Evolutionary conservation across 2,329 filamentous ascomycete genomes (phyloP).

Genomic region (Phialocephala sp.): DNA sequence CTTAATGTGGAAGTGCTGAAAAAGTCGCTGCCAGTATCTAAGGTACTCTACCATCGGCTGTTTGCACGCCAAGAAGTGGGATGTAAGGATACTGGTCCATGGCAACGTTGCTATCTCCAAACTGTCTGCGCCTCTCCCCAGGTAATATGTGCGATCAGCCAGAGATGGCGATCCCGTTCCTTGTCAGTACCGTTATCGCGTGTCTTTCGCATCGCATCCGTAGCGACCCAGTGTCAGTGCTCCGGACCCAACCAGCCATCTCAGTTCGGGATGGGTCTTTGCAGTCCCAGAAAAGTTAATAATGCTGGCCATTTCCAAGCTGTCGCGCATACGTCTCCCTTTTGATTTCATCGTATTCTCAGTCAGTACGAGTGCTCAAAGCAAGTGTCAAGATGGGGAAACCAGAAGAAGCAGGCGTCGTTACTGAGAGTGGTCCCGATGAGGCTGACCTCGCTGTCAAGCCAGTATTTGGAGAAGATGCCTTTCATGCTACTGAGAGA

Average conservation of each 20-base stretch:
- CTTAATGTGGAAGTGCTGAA: background rate
- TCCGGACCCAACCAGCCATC: background rate
- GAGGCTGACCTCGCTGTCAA: slow-evolving; percentile 18
- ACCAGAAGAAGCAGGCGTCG: slow-evolving; percentile 5
- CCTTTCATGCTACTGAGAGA: slow-evolving; percentile 27
- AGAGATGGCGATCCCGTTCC: background rate
- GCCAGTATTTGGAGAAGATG: slow-evolving; percentile 23
- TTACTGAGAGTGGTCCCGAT: background rate
- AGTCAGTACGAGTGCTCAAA: background rate
- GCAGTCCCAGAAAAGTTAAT: background rate
- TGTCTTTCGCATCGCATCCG: slow-evolving; percentile 2
- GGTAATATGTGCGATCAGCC: slow-evolving; percentile 8
- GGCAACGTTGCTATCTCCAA: slow-evolving; percentile 7
- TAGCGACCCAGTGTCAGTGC: background rate
- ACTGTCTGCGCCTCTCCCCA: background rate
- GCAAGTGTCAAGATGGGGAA: slow-evolving; percentile 8
- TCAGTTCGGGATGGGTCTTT: background rate
- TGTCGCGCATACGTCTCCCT: background rate
- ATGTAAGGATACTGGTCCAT: background rate
- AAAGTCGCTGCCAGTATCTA: background rate
- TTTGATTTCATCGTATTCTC: background rate
- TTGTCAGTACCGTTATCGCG: background rate
- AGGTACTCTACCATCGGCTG: background rate
- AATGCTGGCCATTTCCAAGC: slow-evolving; percentile 1
- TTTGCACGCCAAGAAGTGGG: background rate